phyloP scores from a whole-genome alignment of 352 stramenopile genomes.

The Plasmopara viticola region DNA sequence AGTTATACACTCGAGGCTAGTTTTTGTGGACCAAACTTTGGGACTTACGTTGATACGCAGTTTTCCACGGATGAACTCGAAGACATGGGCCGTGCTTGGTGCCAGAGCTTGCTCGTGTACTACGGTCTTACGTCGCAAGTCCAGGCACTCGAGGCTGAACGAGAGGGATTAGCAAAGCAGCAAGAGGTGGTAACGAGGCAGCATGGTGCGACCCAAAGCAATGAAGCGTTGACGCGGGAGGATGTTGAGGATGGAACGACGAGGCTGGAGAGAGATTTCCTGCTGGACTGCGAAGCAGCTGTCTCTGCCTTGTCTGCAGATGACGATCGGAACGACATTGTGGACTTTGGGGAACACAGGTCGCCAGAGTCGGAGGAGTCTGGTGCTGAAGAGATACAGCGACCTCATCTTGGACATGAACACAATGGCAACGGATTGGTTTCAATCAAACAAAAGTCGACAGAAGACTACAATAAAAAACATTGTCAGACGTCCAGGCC shows the following conservation, averaged over 20 bases:
- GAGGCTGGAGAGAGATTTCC: slow-evolving; percentile 23
- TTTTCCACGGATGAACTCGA: slow-evolving; percentile 72
- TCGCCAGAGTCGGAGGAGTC: slow-evolving; percentile 56
- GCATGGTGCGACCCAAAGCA: background rate
- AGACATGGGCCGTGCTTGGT: slow-evolving; percentile 68
- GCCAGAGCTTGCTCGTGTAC: slow-evolving; percentile 69
- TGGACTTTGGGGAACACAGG: slow-evolving; percentile 5
- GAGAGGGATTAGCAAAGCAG: slow-evolving; percentile 2
- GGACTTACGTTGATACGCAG: slow-evolving; percentile 54
- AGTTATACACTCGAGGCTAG: slow-evolving; percentile 89
- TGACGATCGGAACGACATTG: slow-evolving; percentile 8
- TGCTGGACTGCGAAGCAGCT: slow-evolving; percentile 56
- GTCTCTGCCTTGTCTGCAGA: slow-evolving; percentile 49
- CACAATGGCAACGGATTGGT: background rate
- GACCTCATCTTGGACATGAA: slow-evolving; percentile 22
- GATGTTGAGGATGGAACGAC: slow-evolving; percentile 21
- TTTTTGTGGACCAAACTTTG: slow-evolving; percentile 84
- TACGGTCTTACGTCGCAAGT: slow-evolving; percentile 52
- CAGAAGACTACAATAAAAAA: too few relatives aligned
- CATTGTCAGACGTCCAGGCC: background rate
- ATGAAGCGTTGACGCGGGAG: background rate
- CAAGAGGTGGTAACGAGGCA: background rate
- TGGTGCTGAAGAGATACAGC: slow-evolving; percentile 49
- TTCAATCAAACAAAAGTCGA: slow-evolving; percentile 1
- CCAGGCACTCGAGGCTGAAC: slow-evolving; percentile 28